These are phyloP conservation scores for Cajanus cajan DNA, from an alignment of 306 rosid genomes.

Conservation along the genomic window DNA sequence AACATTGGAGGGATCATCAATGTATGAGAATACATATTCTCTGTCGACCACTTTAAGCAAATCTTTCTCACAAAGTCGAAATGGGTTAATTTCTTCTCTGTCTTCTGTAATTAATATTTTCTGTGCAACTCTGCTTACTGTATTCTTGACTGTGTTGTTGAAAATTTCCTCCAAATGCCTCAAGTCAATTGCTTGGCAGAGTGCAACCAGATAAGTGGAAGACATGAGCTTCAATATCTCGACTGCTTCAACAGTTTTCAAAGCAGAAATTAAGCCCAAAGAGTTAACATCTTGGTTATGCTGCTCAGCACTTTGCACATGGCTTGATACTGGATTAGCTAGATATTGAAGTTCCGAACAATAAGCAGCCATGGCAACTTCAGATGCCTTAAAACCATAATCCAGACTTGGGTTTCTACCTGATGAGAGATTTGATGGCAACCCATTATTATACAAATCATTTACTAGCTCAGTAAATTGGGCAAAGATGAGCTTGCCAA, in stretches of 20 bases:
- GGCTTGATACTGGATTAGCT: slow-evolving; percentile 42
- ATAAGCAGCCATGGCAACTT: slow-evolving; percentile 53
- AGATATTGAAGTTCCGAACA: slow-evolving; percentile 49
- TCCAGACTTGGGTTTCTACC: slow-evolving; percentile 52
- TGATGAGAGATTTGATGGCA: slow-evolving; percentile 45
- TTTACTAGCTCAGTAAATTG: slow-evolving; percentile 47
- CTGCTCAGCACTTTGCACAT: slow-evolving; percentile 51
- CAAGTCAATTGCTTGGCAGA: slow-evolving; percentile 57
- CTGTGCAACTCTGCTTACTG: slow-evolving; percentile 32
- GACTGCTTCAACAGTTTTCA: slow-evolving; percentile 44
- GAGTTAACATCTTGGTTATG: slow-evolving; percentile 58
- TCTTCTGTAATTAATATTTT: slow-evolving; percentile 21
- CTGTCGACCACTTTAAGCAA: slow-evolving; percentile 42
- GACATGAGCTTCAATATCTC: slow-evolving; percentile 50
- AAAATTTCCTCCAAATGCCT: slow-evolving; percentile 50
- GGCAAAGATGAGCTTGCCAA: slow-evolving; percentile 52
- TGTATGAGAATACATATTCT: slow-evolving; percentile 46
- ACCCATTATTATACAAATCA: slow-evolving; percentile 46
- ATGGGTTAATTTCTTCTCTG: slow-evolving; percentile 25
- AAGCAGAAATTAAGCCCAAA: slow-evolving; percentile 49
- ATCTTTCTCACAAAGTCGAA: slow-evolving; percentile 27
- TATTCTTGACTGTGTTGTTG: slow-evolving; percentile 27
- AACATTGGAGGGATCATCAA: slow-evolving; percentile 45
- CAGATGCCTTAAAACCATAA: slow-evolving; percentile 52
- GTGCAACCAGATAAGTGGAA: slow-evolving; percentile 48